phyloP scores from a whole-genome alignment of 805 yeast species.

The Kodamaea hsintzibuensis region DNA sequence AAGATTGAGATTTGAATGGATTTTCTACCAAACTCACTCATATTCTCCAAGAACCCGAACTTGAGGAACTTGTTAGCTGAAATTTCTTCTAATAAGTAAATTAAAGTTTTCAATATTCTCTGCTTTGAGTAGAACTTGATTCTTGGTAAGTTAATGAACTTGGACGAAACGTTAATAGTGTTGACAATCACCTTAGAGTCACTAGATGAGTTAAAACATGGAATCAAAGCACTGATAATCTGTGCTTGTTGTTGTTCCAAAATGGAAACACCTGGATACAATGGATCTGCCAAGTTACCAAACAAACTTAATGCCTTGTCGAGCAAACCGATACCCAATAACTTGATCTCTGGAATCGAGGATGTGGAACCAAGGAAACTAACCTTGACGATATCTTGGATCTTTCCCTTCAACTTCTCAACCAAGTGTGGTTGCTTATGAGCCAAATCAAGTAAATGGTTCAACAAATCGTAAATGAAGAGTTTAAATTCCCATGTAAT shows the following conservation, averaged over 20 bases:
- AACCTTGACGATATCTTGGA: slow-evolving; percentile 69
- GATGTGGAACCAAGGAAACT: slow-evolving; percentile 84
- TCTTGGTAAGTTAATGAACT: slow-evolving; percentile 55
- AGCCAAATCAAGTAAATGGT: slow-evolving; percentile 43
- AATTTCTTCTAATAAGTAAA: slow-evolving; percentile 64
- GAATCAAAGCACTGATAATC: slow-evolving; percentile 83
- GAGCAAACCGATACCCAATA: slow-evolving; percentile 65
- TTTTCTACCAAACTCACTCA: slow-evolving; percentile 47
- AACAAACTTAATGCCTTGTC: slow-evolving; percentile 61
- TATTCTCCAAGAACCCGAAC: slow-evolving; percentile 56
- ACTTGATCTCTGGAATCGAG: slow-evolving; percentile 56
- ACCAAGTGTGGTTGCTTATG: slow-evolving; percentile 43
- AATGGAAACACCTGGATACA: slow-evolving; percentile 67
- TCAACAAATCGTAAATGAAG: slow-evolving; percentile 48
- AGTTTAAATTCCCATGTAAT: slow-evolving; percentile 58
- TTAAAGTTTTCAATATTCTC: slow-evolving; percentile 61
- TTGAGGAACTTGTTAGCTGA: slow-evolving; percentile 42
- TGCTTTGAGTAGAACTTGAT: slow-evolving; percentile 46
- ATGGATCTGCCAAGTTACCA: slow-evolving; percentile 66
- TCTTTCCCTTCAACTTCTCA: slow-evolving; percentile 41
- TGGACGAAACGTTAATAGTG: slow-evolving; percentile 78
- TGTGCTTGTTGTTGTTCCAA: slow-evolving; percentile 95
- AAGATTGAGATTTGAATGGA: slow-evolving; percentile 60
- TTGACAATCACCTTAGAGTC: slow-evolving; percentile 71
- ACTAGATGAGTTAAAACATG: slow-evolving; percentile 76